Percentiles rank a stretch among this genome's conserved stretches.
Conservation (phyloP, 164 flowering plant genomes). For the Aristolochia contorta region DNA sequence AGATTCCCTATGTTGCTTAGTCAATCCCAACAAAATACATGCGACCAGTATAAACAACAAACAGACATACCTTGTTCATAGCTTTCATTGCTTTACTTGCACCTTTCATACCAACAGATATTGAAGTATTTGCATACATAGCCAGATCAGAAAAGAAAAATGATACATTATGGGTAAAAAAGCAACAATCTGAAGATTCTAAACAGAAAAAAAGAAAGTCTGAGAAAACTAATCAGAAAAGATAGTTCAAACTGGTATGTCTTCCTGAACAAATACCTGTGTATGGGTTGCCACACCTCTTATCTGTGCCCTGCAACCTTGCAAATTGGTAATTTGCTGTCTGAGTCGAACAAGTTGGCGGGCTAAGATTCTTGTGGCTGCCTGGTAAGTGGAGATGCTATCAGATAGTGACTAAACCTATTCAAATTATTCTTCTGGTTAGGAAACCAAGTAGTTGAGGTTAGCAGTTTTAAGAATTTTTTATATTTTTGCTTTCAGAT, state of each 20-base stretch:
- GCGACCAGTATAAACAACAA: no score
- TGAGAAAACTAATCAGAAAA: not conserved
- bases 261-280: constrained; percentile 36
- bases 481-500: no score
- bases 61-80: constrained; percentile 62
- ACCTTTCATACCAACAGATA: constrained; percentile 88
- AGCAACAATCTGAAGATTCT: not conserved
- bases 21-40: no score
- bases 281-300: constrained; percentile 94
- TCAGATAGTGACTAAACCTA: no score
- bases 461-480: no score
- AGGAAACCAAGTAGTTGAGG: no score
- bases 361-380: constrained; percentile 86
- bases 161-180: not conserved
- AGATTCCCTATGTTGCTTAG: no score
- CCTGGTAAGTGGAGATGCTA: constrained; percentile 31
- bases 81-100: constrained; percentile 91
- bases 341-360: constrained; percentile 89
- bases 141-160: constrained; percentile 40
- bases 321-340: constrained; percentile 87
- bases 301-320: constrained; percentile 94
- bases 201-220: not conserved
- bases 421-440: no score
- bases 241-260: not conserved
- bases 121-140: constrained; percentile 79